phyloP scores from a whole-genome alignment of 371 early-diverging fungal genomes.

The Lichtheimia corymbifera region DNA sequence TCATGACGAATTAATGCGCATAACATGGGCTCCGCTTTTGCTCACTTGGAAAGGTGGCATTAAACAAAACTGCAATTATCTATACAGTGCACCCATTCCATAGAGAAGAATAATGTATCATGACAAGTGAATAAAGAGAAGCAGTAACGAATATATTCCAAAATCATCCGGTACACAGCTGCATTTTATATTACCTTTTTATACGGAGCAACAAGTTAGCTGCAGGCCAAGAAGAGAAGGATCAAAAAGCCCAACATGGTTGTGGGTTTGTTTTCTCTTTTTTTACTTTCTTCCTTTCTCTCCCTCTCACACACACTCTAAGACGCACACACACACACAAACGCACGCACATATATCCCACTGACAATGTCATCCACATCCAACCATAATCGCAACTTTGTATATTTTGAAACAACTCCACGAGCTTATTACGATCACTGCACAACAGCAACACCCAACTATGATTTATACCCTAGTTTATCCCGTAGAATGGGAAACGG shows the following conservation, averaged over 20 bases:
- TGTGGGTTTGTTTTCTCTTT: not conserved
- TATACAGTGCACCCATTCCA: not conserved
- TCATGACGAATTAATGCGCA: conserved; percentile 4
- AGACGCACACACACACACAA: too few relatives aligned
- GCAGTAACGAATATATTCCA: conserved; percentile 5
- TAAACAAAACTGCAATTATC: not conserved
- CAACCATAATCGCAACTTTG: conserved; percentile 9
- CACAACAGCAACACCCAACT: conserved; percentile 29
- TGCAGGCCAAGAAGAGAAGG: not conserved
- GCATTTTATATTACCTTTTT: not conserved
- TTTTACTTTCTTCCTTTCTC: conserved; percentile 12
- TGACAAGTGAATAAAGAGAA: not conserved
- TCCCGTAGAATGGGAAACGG: conserved; percentile 41
- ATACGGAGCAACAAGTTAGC: not conserved
- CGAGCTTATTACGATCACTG: conserved; percentile 41
- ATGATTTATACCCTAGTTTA: conserved; percentile 45
- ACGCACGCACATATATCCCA: too few relatives aligned
- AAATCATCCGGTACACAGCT: conserved; percentile 14
- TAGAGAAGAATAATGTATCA: not conserved
- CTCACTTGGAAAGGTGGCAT: not conserved
- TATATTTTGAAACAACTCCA: conserved; percentile 40
- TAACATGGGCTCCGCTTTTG: not conserved
- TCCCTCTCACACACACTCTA: conserved; percentile 11
- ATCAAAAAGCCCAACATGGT: too few relatives aligned
- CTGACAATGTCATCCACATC: conserved; percentile 13